Percentiles rank a stretch among this genome's conserved stretches.
phyloP scores from a whole-genome alignment of 2,329 filamentous ascomycete species.

The Aspergillus aculeatinus region DNA sequence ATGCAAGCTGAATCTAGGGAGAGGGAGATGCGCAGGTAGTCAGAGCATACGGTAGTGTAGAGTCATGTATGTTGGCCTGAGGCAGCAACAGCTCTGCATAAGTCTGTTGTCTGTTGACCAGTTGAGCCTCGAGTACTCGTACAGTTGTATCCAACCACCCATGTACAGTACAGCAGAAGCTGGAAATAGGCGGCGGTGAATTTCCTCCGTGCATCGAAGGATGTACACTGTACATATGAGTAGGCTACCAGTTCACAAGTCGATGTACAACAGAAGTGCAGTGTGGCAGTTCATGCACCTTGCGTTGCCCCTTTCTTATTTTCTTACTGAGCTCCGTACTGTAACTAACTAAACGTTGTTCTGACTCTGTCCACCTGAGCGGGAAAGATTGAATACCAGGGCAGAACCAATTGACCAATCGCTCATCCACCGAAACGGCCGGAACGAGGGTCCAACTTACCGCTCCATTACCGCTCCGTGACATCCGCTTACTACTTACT shows the following conservation, averaged over 20 bases:
- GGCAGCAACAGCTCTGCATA: not conserved
- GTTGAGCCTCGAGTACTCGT: too few species aligned
- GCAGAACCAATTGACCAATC: not conserved
- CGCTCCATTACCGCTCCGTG: not conserved
- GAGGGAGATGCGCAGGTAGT: too few species aligned
- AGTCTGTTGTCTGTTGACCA: not conserved
- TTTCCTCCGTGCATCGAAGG: not conserved
- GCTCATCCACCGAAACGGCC: too few species aligned
- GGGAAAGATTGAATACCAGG: not conserved
- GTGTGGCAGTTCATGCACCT: slow-evolving; percentile 2
- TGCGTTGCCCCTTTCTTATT: slow-evolving; percentile 10
- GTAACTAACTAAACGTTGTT: too few species aligned
- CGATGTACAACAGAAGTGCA: not conserved
- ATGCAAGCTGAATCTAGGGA: too few species aligned
- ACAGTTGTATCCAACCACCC: too few species aligned
- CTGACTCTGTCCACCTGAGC: too few species aligned
- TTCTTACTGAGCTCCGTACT: too few species aligned
- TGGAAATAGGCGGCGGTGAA: slow-evolving; percentile 1
- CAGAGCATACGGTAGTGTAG: not conserved
- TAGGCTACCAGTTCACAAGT: too few species aligned
- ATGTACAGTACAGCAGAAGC: too few species aligned
- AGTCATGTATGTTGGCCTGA: slow-evolving; percentile 2
- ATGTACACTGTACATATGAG: too few species aligned
- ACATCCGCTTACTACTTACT: not conserved
- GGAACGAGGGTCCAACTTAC: not conserved